These are phyloP conservation scores for Tricharina praecox DNA, from an alignment of 495 filamentous ascomycete species.

Conservation along the genomic window DNA sequence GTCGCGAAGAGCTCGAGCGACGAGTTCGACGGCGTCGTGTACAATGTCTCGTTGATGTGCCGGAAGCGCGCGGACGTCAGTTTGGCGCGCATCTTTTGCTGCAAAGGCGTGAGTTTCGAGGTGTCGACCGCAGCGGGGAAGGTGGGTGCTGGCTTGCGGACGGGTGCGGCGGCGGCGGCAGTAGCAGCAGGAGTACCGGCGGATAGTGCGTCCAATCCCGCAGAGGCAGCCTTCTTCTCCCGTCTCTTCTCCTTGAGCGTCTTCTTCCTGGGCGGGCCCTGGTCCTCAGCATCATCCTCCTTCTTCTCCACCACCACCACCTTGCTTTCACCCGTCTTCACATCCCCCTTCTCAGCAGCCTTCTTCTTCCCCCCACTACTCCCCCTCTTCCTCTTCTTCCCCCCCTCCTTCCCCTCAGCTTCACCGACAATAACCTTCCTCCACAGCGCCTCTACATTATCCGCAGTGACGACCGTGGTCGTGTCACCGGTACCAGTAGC, in stretches of 20 bases:
- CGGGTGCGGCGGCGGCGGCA: constrained; percentile 9
- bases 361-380: constrained; percentile 1
- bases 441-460: constrained; percentile 61
- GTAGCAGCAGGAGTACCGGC: constrained; percentile 13
- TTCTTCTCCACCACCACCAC: constrained; percentile 13
- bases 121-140: constrained; percentile 26
- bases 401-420: constrained; percentile 12
- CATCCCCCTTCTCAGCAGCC: constrained; percentile 8
- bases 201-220: constrained; percentile 22
- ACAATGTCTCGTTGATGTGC: constrained; percentile 88
- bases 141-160: constrained; percentile 19
- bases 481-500: constrained; percentile 10
- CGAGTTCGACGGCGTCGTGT: constrained; percentile 69
- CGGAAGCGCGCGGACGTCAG: constrained; percentile 88
- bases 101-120: constrained; percentile 62
- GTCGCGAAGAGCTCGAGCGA: constrained; percentile 60
- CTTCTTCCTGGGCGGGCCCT: constrained; percentile 5
- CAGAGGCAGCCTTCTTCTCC: constrained; percentile 21
- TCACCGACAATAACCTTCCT: constrained; percentile 52
- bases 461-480: constrained; percentile 47
- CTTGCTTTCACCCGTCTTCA: constrained; percentile 16
- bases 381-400: constrained; percentile 13
- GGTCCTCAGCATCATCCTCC: constrained; percentile 25
- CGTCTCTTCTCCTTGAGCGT: constrained; percentile 27
- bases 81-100: constrained; percentile 84